Evolutionary conservation across 306 rosid genomes (phyloP), one percentile per base, ranked within the genome.

Genomic region (Hippophae gyantsensis): DNA sequence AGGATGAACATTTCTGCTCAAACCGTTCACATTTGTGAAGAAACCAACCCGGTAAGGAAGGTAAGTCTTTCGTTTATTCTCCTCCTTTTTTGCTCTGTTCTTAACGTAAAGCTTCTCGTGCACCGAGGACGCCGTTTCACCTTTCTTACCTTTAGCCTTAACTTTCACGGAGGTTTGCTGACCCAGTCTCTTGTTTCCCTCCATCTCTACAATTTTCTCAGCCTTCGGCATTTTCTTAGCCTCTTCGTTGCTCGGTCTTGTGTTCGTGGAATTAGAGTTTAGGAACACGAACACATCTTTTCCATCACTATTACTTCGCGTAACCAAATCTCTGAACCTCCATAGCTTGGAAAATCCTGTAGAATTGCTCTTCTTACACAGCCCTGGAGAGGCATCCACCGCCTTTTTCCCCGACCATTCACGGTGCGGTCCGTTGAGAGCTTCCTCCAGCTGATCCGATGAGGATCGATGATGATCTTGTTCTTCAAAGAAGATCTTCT

Each of bases 21-120:
- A 58, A 9, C 87, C 92, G 42, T 74, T 81, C 5, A 72, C 75
- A 38, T 48, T 80, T 2, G 95, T 58, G 70, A 92, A 88, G 72
- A 88, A 82, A 7, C 96, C 96, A 32, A 92, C 77, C 69, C 71
- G 69, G 64, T 92, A 92, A 13, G 99, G 99, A 76, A 92, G 70
- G 60, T 83, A 92, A 32, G 99, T 79, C 64, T 64, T 79, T 6
- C 85, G 84, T 69, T 78, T 85, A 14, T 74, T 89, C 48, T 50
- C 82, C 11, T 81, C 98, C 69, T 54, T 90, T 76, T 53, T 80
- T 6, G 81, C 87, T 73, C 83, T 79, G 6, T 61, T 85, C 70
- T 52, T 72, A 27, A 84, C 67, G 69, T 90, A 90, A 42, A 76
- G 84, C 41, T 67, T 84, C 78, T 85, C 92, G 63, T 86, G 92